Conservation (phyloP, 164 flowering plant genomes). For the Sedum album region DNA sequence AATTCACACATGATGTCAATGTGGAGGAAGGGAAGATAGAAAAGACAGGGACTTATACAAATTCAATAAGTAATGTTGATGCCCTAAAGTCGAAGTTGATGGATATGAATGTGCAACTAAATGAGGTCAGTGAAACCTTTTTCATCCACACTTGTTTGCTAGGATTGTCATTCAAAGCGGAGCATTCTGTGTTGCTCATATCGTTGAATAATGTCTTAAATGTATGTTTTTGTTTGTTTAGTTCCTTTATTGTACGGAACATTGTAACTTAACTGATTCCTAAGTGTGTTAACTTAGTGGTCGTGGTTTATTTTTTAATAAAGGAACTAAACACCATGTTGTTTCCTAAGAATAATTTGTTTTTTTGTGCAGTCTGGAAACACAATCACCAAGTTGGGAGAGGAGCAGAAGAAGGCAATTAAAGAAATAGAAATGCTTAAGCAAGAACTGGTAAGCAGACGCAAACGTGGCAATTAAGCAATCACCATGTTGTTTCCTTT, state of each 20-base stretch:
- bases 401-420: conserved; percentile 32
- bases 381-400: conserved; percentile 39
- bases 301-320: too few relatives aligned
- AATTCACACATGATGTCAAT: conserved; percentile 4
- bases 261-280: too few relatives aligned
- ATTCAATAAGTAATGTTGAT: conserved; percentile 28
- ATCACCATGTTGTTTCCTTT: too few relatives aligned
- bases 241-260: too few relatives aligned
- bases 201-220: too few relatives aligned
- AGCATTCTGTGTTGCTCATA: too few relatives aligned
- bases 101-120: conserved; percentile 36
- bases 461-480: background rate
- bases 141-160: conserved; percentile 3
- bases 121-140: conserved; percentile 32
- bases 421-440: conserved; percentile 41
- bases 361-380: conserved; percentile 46
- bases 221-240: too few relatives aligned
- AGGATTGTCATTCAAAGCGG: too few relatives aligned
- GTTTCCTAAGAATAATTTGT: background rate
- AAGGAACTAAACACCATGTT: too few relatives aligned
- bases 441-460: conserved; percentile 46
- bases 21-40: conserved; percentile 14
- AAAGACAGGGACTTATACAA: conserved; percentile 13
- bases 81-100: conserved; percentile 37
- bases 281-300: too few relatives aligned